Percentiles rank a stretch among this genome's conserved stretches.
phyloP scores from a whole-genome alignment of 257 asterid species.

The Scutellaria barbata region DNA sequence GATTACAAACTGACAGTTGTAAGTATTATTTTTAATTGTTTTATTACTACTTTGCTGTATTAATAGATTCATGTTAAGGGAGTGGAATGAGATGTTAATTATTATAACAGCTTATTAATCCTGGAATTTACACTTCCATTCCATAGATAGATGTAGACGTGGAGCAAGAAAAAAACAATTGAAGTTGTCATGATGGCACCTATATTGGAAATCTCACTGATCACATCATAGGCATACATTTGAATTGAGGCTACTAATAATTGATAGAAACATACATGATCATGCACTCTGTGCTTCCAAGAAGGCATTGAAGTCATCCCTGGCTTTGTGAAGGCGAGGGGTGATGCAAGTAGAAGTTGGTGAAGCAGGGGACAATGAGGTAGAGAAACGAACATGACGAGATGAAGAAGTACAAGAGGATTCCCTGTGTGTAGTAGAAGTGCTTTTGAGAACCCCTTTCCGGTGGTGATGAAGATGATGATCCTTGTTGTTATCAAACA shows the following conservation, averaged over 20 bases:
- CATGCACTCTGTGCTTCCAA: constrained; percentile 69
- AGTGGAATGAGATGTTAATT: background rate
- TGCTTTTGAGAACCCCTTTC: constrained; percentile 66
- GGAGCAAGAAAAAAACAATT: too few relatives aligned
- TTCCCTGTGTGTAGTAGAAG: constrained; percentile 34
- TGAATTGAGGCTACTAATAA: too few relatives aligned
- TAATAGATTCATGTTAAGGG: background rate
- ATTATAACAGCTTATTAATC: background rate
- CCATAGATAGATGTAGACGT: too few relatives aligned
- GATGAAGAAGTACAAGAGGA: constrained; percentile 32
- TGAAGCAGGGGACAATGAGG: constrained; percentile 45
- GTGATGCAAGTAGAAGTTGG: constrained; percentile 56
- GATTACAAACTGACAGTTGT: constrained; percentile 16
- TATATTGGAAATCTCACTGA: too few relatives aligned
- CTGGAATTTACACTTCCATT: background rate
- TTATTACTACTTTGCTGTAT: background rate
- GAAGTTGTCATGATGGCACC: too few relatives aligned
- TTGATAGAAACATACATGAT: background rate
- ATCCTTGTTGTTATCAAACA: constrained; percentile 57
- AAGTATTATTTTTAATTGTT: constrained; percentile 21
- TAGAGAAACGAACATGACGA: constrained; percentile 73
- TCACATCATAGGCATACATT: too few relatives aligned
- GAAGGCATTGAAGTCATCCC: constrained; percentile 69
- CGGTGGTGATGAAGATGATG: constrained; percentile 29
- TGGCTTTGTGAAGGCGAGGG: constrained; percentile 54